These are phyloP conservation scores for Lactarius sanguifluus DNA, from an alignment of 768 basidiomycete genomes.

Conservation along the genomic window DNA sequence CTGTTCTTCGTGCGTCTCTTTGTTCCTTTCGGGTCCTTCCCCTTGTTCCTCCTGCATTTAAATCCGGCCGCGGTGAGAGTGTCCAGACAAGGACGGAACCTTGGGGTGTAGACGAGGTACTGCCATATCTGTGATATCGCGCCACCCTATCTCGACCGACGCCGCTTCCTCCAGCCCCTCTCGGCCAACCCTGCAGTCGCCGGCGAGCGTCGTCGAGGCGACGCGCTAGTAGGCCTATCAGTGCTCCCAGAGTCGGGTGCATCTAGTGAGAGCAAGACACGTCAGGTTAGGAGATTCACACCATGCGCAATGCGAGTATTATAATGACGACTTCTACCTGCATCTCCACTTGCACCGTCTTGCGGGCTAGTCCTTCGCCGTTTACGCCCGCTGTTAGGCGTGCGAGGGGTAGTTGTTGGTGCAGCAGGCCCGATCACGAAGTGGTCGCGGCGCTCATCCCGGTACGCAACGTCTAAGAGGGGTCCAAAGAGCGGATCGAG, in stretches of 20 bases:
- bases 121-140: not conserved
- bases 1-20: not conserved
- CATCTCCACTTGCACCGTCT: not conserved
- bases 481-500: slow-evolving; percentile 11
- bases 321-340: not conserved
- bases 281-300: not conserved
- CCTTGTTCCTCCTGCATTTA: not conserved
- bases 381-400: not conserved
- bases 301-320: not conserved
- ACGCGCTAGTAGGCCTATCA: not conserved
- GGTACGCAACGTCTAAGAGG: slow-evolving; percentile 10
- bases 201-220: not conserved
- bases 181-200: not conserved
- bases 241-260: not conserved
- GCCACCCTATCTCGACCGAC: not conserved
- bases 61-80: not conserved
- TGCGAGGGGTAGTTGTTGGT: not conserved
- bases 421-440: not conserved
- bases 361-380: not conserved
- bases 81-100: not conserved
- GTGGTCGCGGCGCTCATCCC: not conserved
- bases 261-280: not conserved
- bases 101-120: not conserved
- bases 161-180: not conserved
- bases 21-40: not conserved